phyloP scores from a whole-genome alignment of 495 filamentous ascomycete genomes.

The Cercophora newfieldiana region DNA sequence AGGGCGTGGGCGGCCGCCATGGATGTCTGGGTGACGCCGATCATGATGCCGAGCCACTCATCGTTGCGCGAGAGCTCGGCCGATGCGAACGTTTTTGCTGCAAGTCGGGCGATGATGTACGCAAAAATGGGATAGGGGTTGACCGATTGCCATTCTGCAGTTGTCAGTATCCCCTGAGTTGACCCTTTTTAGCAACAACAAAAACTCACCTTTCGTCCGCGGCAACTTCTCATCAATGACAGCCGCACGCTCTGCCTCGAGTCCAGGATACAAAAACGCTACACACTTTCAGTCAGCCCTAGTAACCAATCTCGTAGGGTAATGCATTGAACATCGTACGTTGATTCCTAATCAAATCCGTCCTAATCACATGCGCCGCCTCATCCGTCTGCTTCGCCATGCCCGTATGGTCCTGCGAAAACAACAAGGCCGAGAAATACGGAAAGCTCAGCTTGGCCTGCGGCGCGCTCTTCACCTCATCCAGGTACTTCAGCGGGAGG shows the following conservation, averaged over 20 bases:
- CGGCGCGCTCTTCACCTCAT: conserved; percentile 13
- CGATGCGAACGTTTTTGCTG: not conserved
- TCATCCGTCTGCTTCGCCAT: conserved; percentile 15
- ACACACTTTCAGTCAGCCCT: not conserved
- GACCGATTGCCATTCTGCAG: conserved; percentile 7
- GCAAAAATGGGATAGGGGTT: conserved; percentile 8
- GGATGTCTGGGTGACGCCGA: conserved; percentile 11
- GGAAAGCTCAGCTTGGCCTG: conserved; percentile 13
- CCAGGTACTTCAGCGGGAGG: conserved; percentile 13
- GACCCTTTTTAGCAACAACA: not conserved
- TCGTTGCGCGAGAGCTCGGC: conserved; percentile 18
- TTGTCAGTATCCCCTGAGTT: not conserved
- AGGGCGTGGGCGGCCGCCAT: conserved; percentile 14
- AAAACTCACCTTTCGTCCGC: not conserved
- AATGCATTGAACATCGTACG: not conserved
- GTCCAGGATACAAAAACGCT: not conserved
- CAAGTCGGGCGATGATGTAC: conserved; percentile 3
- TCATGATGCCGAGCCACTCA: conserved; percentile 16
- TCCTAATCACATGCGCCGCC: conserved; percentile 8
- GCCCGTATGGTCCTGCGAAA: conserved; percentile 14
- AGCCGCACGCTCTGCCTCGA: not conserved
- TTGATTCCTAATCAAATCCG: conserved; percentile 10
- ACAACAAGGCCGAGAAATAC: conserved; percentile 8
- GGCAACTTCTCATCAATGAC: conserved; percentile 7
- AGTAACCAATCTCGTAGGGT: too few species aligned